Conservation (phyloP, 78 protist genomes). For the Pigoraptor vietnamica region DNA sequence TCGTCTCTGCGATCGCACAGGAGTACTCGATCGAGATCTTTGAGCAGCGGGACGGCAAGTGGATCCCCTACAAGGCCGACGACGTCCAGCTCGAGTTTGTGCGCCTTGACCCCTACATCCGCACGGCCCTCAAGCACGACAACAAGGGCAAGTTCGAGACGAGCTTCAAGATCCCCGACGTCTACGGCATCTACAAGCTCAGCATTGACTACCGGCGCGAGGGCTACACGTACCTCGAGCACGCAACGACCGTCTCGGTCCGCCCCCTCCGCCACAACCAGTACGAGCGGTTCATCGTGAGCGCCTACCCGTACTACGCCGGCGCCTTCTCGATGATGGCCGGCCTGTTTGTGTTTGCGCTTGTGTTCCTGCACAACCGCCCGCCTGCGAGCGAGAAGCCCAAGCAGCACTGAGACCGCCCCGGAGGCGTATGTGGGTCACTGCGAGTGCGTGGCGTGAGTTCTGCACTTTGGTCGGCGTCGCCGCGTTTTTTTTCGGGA, state of each 20-base stretch:
- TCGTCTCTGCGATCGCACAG: neutral
- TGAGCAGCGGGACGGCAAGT: conserved; percentile 49
- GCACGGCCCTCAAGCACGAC: conserved; percentile 45
- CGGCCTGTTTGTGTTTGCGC: conserved; percentile 54
- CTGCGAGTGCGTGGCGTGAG: too few relatives aligned
- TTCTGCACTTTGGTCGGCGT: too few relatives aligned
- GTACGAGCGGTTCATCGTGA: conserved; percentile 76
- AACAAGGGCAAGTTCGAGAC: conserved; percentile 25
- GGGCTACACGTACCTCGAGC: conserved; percentile 43
- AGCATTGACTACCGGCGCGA: conserved; percentile 40
- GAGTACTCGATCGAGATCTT: conserved; percentile 43
- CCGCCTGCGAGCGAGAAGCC: neutral
- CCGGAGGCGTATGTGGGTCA: too few relatives aligned
- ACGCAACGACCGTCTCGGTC: conserved; percentile 43
- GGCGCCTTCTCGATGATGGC: conserved; percentile 67
- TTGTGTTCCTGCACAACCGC: conserved; percentile 50
- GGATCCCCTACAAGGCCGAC: conserved; percentile 62
- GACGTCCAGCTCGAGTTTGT: conserved; percentile 58
- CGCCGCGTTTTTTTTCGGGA: too few relatives aligned
- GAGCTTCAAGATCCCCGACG: conserved; percentile 66
- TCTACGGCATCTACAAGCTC: conserved; percentile 78
- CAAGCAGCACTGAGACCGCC: neutral
- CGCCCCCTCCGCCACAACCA: conserved; percentile 79
- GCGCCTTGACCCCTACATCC: conserved; percentile 74
- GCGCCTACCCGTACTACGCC: conserved; percentile 87